Percentiles rank a stretch among this genome's conserved stretches.
Evolutionary conservation across 2,329 filamentous ascomycete genomes (phyloP).

Genomic region (Calonectria hongkongensis): DNA sequence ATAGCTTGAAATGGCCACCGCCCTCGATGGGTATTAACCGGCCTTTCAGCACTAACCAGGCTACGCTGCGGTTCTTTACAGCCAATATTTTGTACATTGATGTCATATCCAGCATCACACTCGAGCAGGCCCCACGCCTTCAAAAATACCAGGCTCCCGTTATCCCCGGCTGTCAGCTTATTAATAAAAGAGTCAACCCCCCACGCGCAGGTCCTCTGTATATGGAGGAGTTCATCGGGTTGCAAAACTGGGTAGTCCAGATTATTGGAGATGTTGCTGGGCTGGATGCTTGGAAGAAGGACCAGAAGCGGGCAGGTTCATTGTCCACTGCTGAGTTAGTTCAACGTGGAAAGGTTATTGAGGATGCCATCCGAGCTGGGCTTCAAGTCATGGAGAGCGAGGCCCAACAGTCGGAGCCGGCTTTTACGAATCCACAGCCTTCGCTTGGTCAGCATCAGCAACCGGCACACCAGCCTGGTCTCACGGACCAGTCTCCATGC

Average conservation of each 20-base stretch:
- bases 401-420: constrained; percentile 3
- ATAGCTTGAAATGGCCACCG: constrained; percentile 59
- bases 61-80: constrained; percentile 68
- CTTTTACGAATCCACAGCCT: constrained; percentile 22
- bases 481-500: constrained; percentile 47
- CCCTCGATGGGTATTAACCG: constrained; percentile 57
- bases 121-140: constrained; percentile 65
- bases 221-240: constrained; percentile 72
- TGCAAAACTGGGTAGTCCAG: constrained; percentile 74
- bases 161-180: constrained; percentile 58
- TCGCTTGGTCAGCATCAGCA: constrained; percentile 50
- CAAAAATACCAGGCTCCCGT: constrained; percentile 63
- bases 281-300: constrained; percentile 74
- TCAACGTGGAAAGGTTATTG: constrained; percentile 64
- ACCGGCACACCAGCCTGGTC: constrained; percentile 47
- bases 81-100: constrained; percentile 70
- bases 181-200: constrained; percentile 44
- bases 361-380: constrained; percentile 59
- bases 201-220: constrained; percentile 58
- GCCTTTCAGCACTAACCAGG: constrained; percentile 67
- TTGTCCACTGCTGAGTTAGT: constrained; percentile 69
- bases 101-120: constrained; percentile 69
- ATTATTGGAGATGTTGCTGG: constrained; percentile 72
- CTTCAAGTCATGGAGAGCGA: constrained; percentile 57
- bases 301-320: constrained; percentile 63